phyloP scores from a whole-genome alignment of 768 basidiomycete genomes.

The Exidia glandulosa region DNA sequence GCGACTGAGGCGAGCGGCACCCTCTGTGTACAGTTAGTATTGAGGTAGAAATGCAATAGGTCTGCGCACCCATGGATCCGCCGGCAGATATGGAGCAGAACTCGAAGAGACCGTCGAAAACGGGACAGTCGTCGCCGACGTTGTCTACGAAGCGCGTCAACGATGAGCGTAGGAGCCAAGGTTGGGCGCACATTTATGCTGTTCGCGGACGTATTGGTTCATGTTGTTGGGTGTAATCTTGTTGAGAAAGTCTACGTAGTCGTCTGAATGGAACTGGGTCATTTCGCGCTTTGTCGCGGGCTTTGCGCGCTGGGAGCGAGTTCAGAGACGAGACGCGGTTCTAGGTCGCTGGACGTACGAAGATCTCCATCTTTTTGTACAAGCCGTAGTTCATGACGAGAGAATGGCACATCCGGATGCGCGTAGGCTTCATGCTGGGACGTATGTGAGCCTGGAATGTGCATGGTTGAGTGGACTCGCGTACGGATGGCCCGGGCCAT shows the following conservation, averaged over 20 bases:
- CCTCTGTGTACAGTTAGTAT: slow-evolving; percentile 47
- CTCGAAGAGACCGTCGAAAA: slow-evolving; percentile 97
- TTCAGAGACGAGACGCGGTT: background rate
- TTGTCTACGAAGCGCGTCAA: slow-evolving; percentile 48
- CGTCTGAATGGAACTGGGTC: slow-evolving; percentile 99
- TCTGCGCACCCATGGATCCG: slow-evolving; percentile 85
- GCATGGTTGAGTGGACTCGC: slow-evolving; percentile 14
- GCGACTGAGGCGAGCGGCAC: slow-evolving; percentile 85
- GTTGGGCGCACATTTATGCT: slow-evolving; percentile 75
- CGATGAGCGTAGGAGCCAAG: background rate
- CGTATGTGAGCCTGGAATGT: slow-evolving; percentile 9
- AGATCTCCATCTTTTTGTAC: slow-evolving; percentile 99
- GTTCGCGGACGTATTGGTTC: slow-evolving; percentile 86
- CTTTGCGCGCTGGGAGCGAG: slow-evolving; percentile 76
- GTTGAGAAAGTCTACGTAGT: slow-evolving; percentile 95
- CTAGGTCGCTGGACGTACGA: slow-evolving; percentile 45
- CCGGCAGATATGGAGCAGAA: slow-evolving; percentile 99
- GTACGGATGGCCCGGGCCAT: slow-evolving; percentile 94
- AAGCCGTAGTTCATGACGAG: slow-evolving; percentile 99
- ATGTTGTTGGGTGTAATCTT: slow-evolving; percentile 93
- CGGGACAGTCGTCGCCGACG: slow-evolving; percentile 97
- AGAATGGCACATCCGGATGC: slow-evolving; percentile 99
- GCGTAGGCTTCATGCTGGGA: slow-evolving; percentile 86
- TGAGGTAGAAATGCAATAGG: background rate
- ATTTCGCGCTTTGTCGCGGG: slow-evolving; percentile 99